These are phyloP conservation scores for Linnemannia schmuckeri DNA, from an alignment of 192 early-diverging fungal genomes.

Conservation along the genomic window DNA sequence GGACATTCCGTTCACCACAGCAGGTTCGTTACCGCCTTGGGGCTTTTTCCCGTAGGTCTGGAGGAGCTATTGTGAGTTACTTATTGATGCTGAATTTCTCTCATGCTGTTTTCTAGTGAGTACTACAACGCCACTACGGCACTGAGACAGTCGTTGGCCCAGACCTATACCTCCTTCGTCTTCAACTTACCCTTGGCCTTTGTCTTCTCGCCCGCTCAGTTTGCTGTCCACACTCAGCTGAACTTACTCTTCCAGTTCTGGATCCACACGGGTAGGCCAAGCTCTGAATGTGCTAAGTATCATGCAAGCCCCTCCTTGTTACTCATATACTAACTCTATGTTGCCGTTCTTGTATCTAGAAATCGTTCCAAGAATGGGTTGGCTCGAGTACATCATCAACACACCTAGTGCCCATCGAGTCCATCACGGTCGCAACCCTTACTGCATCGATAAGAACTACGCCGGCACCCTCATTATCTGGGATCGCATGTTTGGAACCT, in stretches of 20 bases:
- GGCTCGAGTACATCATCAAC: slow-evolving; percentile 72
- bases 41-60: background rate
- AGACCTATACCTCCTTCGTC: slow-evolving; percentile 65
- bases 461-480: slow-evolving; percentile 73
- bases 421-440: slow-evolving; percentile 73
- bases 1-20: slow-evolving; percentile 61
- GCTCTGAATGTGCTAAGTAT: background rate
- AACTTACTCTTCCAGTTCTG: slow-evolving; percentile 68
- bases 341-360: slow-evolving; percentile 54
- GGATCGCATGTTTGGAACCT: slow-evolving; percentile 74
- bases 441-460: slow-evolving; percentile 77
- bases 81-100: slow-evolving; percentile 1
- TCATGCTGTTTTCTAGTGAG: slow-evolving; percentile 34
- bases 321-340: background rate
- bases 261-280: slow-evolving; percentile 51
- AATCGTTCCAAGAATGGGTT: slow-evolving; percentile 64
- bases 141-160: slow-evolving; percentile 64
- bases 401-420: slow-evolving; percentile 73
- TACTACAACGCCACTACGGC: slow-evolving; percentile 72
- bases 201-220: slow-evolving; percentile 66
- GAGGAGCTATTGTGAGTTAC: background rate
- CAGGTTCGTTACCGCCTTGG: slow-evolving; percentile 40
- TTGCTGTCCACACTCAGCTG: slow-evolving; percentile 66
- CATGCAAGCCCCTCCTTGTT: background rate
- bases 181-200: slow-evolving; percentile 68